Evolutionary conservation across 441 rosid species (phyloP), one percentile per base, ranked within the genome.

Genomic region (Populus hybrid): DNA sequence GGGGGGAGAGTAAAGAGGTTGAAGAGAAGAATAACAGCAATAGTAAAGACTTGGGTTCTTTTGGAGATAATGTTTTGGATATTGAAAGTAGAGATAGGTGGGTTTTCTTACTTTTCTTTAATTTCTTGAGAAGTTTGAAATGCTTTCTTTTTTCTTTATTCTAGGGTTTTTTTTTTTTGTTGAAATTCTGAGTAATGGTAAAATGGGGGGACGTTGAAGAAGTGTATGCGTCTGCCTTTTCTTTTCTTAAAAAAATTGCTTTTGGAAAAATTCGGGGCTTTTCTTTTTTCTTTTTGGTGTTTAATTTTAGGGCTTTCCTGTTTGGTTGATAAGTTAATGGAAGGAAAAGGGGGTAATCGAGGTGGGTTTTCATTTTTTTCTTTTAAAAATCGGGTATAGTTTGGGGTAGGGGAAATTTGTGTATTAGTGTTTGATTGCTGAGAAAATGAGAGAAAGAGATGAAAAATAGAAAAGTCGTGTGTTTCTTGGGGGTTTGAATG

Each of bases 11-110:
- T 54, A 67, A 70, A 12, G 77, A 70, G 68, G 67, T 30, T 9
- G 63, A 68, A 36, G 73, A 46, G 21, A 72, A 54, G 67, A 66
- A 35, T 4, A 72, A 72, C 1, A 78, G 59, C 28, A 82, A 73
- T 23, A 69, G 77, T 78, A 84, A 82, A 32, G 89, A 82, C 68
- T 72, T 83, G 77, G 88, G 76, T 81, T 93, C 93, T 1, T 91
- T 87, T 83, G 96, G 91, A 10, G 93, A 91, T 72, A 90, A 91
- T 85, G 80, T 86, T 75, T 74, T 90, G 81, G 94, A 91, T 38
- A 35, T 87, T 84, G 87, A 93, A 79, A 85, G 80, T 69, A 88
- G 80, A 83, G 91, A 89, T 40, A 92, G 98, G 97, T 88, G 84
- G 83, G 81, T 82, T 23, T 64, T 68, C 28, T 24, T 30, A 16